A percentile compares a stretch with the other conserved stretches of the same genome.
Conservation (phyloP, 306 rosid genomes). For the Vigna unguiculata region DNA sequence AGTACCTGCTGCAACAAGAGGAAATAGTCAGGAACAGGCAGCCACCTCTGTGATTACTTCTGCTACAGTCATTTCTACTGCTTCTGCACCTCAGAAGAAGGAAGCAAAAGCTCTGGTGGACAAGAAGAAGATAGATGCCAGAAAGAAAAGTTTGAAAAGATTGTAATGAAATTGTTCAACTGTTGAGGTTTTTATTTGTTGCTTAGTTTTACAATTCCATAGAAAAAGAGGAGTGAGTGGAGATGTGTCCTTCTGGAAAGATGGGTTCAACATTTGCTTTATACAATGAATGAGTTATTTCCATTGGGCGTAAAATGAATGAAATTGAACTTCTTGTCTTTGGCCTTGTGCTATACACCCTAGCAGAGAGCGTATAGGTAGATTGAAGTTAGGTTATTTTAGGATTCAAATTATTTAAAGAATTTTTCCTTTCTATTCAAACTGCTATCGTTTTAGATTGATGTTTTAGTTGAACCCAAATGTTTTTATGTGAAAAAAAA, state of each 20-base stretch:
- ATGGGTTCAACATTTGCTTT: conserved; percentile 37
- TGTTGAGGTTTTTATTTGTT: conserved; percentile 48
- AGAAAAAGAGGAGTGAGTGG: not conserved
- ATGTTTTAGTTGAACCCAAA: too few relatives aligned
- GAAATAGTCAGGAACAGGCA: conserved; percentile 64
- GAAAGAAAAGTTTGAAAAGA: conserved; percentile 98
- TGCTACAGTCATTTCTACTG: conserved; percentile 43
- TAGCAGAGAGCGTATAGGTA: not conserved
- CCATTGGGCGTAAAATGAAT: conserved; percentile 36
- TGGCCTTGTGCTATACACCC: conserved; percentile 19
- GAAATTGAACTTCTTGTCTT: conserved; percentile 44
- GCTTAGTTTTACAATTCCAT: conserved; percentile 37
- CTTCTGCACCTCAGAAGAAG: conserved; percentile 56
- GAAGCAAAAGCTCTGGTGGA: conserved; percentile 75
- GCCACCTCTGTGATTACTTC: conserved; percentile 40
- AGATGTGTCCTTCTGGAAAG: not conserved
- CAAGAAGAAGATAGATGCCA: conserved; percentile 95
- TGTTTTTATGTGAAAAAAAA: not conserved
- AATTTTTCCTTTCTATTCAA: too few relatives aligned
- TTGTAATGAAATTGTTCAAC: conserved; percentile 58
- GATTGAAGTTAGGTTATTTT: not conserved
- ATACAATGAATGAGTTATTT: conserved; percentile 20
- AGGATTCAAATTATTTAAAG: not conserved
- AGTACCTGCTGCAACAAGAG: conserved; percentile 47
- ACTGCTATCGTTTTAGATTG: too few relatives aligned